These are phyloP conservation scores for Botrytis porri DNA, from an alignment of 2,329 filamentous ascomycete genomes.

Conservation along the genomic window DNA sequence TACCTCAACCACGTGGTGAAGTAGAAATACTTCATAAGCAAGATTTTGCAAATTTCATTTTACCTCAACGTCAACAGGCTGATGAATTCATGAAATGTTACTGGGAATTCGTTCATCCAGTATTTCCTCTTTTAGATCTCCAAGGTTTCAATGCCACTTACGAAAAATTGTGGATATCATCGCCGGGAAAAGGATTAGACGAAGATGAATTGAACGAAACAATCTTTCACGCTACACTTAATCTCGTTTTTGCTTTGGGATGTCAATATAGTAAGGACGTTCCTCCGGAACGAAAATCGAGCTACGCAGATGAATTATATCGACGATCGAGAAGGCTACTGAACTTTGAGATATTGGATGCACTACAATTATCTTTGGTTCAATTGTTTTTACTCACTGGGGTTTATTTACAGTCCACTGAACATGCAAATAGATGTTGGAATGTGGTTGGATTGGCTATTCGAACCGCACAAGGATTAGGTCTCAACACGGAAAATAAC, in stretches of 20 bases:
- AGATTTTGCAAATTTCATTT: slow-evolving; percentile 20
- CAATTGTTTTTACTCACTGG: slow-evolving; percentile 37
- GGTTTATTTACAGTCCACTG: slow-evolving; percentile 36
- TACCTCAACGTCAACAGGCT: slow-evolving; percentile 26
- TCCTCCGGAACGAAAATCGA: slow-evolving; percentile 14
- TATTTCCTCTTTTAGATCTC: slow-evolving; percentile 29
- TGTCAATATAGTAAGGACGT: slow-evolving; percentile 31
- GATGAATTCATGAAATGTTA: slow-evolving; percentile 29
- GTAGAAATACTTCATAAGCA: slow-evolving; percentile 14
- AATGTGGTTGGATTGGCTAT: slow-evolving; percentile 36
- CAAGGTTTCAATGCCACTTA: slow-evolving; percentile 23
- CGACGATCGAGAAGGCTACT: slow-evolving; percentile 32
- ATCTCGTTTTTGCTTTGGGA: slow-evolving; percentile 37
- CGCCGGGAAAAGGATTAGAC: not conserved
- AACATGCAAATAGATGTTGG: slow-evolving; percentile 37
- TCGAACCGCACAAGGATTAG: slow-evolving; percentile 36
- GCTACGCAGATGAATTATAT: slow-evolving; percentile 34
- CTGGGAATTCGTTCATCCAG: slow-evolving; percentile 28
- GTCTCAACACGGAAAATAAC: slow-evolving; percentile 29
- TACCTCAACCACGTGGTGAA: not conserved
- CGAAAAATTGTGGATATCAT: slow-evolving; percentile 23
- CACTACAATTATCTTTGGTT: slow-evolving; percentile 31
- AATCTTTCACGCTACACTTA: slow-evolving; percentile 33
- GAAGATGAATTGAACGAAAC: slow-evolving; percentile 18
- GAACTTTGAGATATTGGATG: slow-evolving; percentile 35